Base-by-base conservation (phyloP, 2,329 filamentous ascomycete genomes). In the Aureobasidium namibiae region DNA sequence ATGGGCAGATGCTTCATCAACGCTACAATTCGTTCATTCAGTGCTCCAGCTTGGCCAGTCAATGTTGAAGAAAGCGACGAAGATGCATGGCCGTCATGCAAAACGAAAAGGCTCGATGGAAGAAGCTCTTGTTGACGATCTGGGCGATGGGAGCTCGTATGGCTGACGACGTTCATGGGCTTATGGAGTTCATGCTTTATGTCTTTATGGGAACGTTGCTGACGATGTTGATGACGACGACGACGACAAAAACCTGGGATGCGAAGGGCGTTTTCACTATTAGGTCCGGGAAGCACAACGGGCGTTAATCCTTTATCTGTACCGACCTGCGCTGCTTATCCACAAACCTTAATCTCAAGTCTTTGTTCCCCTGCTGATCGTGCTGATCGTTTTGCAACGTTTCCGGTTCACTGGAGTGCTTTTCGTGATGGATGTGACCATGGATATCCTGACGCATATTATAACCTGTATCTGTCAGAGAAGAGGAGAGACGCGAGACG, bases 321-420 rank as follows among this genome's bases (percentile, higher is more conserved):
- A 39, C 29, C 18, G 29, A 56, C 52, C 50, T 54, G 50, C 50
- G 50, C 33, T 56, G 39, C 52, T 56, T 56, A 11, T 45, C 14
- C 23, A n/a, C 26, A 36, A 45, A 56, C 34, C 31, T 39, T 34
- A 56, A 56, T n/a, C 3, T 3, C 23, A 56, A 24, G 8, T 26
- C 24, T 33, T 24, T 23, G 23, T 42, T 29, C 24, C 38, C 38
- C 18, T 54, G 36, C 42, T 54, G 48, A 52, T 52, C 33, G 23
- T 39, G 48, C 26, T 14, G 14, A 52, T 39, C 14, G 48, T 33
- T 52, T 26, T n/a, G 48, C 34, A 52, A 52, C 48, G 34, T 52
- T 23, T 26, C 8, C 4, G 18, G 26, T 39, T 18, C 16, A 34
- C 8, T 8, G 4, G 29, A 26, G n/a, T 10, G 11, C 13, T 23